phyloP scores from a whole-genome alignment of 805 yeast genomes.

The Sugiyamaella qingdaonensis region DNA sequence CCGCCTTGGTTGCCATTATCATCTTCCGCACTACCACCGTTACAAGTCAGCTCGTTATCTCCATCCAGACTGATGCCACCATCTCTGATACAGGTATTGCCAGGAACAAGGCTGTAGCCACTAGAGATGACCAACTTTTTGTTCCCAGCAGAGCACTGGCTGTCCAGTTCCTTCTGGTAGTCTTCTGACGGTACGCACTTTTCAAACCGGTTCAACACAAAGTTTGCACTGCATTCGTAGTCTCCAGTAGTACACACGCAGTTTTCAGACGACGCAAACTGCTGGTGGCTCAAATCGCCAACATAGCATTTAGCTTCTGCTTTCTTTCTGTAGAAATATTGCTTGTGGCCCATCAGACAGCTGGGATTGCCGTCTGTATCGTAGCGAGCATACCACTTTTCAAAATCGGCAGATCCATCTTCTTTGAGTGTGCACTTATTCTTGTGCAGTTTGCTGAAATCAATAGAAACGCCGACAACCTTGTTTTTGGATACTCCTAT shows the following conservation, averaged over 20 bases:
- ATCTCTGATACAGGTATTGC: conserved; percentile 41
- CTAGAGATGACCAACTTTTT: conserved; percentile 24
- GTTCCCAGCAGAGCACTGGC: conserved; percentile 28
- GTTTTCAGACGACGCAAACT: conserved; percentile 42
- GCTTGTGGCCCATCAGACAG: conserved; percentile 69
- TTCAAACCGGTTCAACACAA: conserved; percentile 32
- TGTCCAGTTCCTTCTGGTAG: conserved; percentile 29
- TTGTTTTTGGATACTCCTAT: conserved; percentile 37
- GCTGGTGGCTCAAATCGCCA: conserved; percentile 36
- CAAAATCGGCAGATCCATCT: conserved; percentile 55
- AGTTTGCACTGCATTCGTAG: conserved; percentile 65
- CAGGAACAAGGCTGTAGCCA: conserved; percentile 43
- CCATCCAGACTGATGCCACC: conserved; percentile 26
- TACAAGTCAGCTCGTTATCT: conserved; percentile 30
- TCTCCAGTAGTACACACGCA: conserved; percentile 66
- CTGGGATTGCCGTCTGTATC: conserved; percentile 27
- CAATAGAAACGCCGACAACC: conserved; percentile 52
- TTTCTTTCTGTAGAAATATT: conserved; percentile 60
- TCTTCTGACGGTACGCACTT: conserved; percentile 45
- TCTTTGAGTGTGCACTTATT: conserved; percentile 24
- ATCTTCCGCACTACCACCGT: conserved; percentile 25
- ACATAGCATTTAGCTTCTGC: conserved; percentile 61
- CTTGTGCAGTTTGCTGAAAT: conserved; percentile 39
- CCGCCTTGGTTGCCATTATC: conserved; percentile 36
- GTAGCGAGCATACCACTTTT: conserved; percentile 54